Percentiles rank a stretch among this genome's conserved stretches.
Evolutionary conservation across 768 basidiomycete species (phyloP).

Genomic region (Daedalea quercina): DNA sequence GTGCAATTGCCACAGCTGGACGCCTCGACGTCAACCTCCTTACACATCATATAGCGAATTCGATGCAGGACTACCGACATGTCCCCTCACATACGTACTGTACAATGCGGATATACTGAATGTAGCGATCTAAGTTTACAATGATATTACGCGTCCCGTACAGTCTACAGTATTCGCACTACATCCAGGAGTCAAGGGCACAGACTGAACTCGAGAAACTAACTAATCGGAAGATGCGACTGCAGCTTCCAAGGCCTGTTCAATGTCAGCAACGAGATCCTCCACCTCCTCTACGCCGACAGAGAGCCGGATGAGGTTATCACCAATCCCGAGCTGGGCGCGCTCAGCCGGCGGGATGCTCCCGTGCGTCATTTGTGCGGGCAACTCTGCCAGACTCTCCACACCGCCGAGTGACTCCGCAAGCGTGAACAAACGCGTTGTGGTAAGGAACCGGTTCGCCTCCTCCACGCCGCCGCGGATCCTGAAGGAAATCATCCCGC

Average conservation of each 20-base stretch:
- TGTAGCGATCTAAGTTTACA: too few relatives aligned
- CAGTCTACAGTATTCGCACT: too few relatives aligned
- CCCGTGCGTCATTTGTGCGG: constrained; percentile 85
- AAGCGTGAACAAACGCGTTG: constrained; percentile 63
- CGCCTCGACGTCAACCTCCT: too few relatives aligned
- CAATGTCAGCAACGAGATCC: constrained; percentile 71
- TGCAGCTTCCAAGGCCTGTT: constrained; percentile 52
- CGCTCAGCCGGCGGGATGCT: constrained; percentile 66
- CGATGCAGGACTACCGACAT: too few relatives aligned
- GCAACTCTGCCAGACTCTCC: constrained; percentile 85
- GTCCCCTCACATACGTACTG: too few relatives aligned
- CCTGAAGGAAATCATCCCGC: constrained; percentile 82
- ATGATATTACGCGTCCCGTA: too few relatives aligned
- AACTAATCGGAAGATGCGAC: background rate
- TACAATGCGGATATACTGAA: too few relatives aligned
- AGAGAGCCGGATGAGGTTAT: constrained; percentile 69
- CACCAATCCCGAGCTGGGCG: constrained; percentile 66
- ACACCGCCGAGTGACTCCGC: constrained; percentile 91
- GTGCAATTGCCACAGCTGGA: too few relatives aligned
- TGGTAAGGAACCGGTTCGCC: constrained; percentile 63
- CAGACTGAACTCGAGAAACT: background rate
- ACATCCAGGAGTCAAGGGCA: too few relatives aligned
- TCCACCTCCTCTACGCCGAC: constrained; percentile 87
- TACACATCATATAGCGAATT: too few relatives aligned
- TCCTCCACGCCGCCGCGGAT: constrained; percentile 43